Base-by-base conservation (phyloP, 371 early-diverging fungal species). In the Haplosporangium sp. region DNA sequence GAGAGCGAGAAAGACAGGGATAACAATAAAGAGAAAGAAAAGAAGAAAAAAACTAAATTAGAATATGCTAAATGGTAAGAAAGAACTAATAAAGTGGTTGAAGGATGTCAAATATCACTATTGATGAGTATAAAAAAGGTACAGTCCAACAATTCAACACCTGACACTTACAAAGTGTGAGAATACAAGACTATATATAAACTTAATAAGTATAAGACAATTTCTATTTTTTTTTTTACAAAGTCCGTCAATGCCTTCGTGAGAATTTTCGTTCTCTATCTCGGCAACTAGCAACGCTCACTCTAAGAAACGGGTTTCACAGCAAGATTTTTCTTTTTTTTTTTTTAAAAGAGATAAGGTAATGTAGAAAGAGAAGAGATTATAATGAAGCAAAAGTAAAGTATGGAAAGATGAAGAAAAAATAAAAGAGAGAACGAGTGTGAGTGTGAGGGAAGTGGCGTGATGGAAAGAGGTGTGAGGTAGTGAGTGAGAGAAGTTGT, bases 261-360 rank as follows among this genome's bases (percentile, higher is more conserved):
- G 56, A 56, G 37, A 34, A 56, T 56, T 57, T 57, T 57, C 35
- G n/a, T n/a, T n/a, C n/a, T n/a, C n/a, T n/a, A n/a, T n/a, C n/a
- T n/a, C n/a, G n/a, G n/a, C n/a, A n/a, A n/a, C n/a, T n/a, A n/a
- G n/a, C n/a, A n/a, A n/a, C n/a, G n/a, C n/a, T n/a, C n/a, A n/a
- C n/a, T n/a, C n/a, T n/a, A n/a, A n/a, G n/a, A n/a, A n/a, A n/a
- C n/a, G n/a, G n/a, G n/a, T n/a, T n/a, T n/a, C n/a, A n/a, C n/a
- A n/a, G 11, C 50, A 50, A 50, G 57, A 19, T 27, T n/a, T 11
- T 44, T 15, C n/a, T 44, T 20, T 11, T 58, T 37, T 20, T 37
- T 58, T 38, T 59, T 38, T 35, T 19, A 3, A 19, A 59, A 15
- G 13, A 48, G 48, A 57, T 48, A 50, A 7, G 20, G 40, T 20